Percentiles rank a stretch among this genome's conserved stretches.
Evolutionary conservation across 169 alveolate genomes (phyloP).

Genomic region (Eimeria sp.): DNA sequence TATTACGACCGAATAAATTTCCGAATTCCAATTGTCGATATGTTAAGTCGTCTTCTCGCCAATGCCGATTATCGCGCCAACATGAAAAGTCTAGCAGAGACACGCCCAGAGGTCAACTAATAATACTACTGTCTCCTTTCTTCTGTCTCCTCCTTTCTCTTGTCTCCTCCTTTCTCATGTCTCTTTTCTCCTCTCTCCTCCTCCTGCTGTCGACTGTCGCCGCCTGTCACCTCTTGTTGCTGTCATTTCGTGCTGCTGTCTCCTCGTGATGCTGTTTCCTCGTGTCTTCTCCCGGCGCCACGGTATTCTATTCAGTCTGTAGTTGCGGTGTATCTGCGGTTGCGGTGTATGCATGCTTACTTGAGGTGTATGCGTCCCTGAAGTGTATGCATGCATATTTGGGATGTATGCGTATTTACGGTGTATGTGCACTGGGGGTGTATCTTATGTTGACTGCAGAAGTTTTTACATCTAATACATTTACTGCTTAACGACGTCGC

Average conservation of each 20-base stretch:
- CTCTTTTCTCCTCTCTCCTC: background rate
- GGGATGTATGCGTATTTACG: background rate
- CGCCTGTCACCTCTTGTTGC: background rate
- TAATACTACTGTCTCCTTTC: background rate
- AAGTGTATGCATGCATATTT: background rate
- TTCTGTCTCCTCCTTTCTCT: background rate
- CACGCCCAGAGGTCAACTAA: conserved; percentile 65
- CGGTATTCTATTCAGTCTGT: too few species aligned
- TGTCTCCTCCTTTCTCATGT: background rate
- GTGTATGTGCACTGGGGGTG: conserved; percentile 13
- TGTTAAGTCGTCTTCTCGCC: conserved; percentile 73
- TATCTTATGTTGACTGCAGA: conserved; percentile 85
- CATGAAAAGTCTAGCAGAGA: conserved; percentile 22
- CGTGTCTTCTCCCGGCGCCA: too few species aligned
- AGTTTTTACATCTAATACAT: conserved; percentile 93
- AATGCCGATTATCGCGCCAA: conserved; percentile 14
- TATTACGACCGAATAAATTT: conserved; percentile 76
- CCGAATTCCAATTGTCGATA: conserved; percentile 73
- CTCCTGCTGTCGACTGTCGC: conserved; percentile 5
- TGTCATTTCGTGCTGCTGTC: background rate
- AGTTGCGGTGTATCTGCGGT: too few species aligned
- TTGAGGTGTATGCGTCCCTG: too few species aligned
- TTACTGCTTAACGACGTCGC: conserved; percentile 92
- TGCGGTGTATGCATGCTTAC: too few species aligned
- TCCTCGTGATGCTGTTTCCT: too few species aligned